Evolutionary conservation across 1,284 basidiomycete species (phyloP).

Genomic region (Rhodotorula sp.): DNA sequence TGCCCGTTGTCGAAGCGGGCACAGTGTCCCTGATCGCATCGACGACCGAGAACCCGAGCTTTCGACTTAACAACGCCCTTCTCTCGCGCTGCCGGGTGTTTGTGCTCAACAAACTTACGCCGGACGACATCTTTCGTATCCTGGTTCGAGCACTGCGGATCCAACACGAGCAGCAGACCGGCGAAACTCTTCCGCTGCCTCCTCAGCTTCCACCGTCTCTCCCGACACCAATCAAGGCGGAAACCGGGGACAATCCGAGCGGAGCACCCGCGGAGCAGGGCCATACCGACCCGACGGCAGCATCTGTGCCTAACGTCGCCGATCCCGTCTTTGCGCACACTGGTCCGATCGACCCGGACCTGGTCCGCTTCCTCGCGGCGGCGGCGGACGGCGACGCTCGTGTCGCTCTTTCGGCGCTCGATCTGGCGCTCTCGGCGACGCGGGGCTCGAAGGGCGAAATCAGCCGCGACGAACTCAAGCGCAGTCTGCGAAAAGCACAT

Average conservation of each 20-base stretch:
- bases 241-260: not conserved
- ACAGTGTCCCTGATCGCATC: constrained; percentile 74
- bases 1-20: constrained; percentile 76
- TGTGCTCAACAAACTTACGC: constrained; percentile 61
- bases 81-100: constrained; percentile 54
- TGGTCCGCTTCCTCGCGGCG: constrained; percentile 58
- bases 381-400: constrained; percentile 68
- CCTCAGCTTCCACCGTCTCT: too few species aligned
- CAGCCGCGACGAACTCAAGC: constrained; percentile 49
- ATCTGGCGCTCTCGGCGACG: constrained; percentile 55
- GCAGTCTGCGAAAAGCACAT: constrained; percentile 46
- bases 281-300: constrained; percentile 18
- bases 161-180: constrained; percentile 41
- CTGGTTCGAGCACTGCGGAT: constrained; percentile 56
- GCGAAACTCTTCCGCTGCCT: not conserved
- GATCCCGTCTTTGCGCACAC: constrained; percentile 40
- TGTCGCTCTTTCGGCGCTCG: constrained; percentile 63
- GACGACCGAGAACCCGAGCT: constrained; percentile 90
- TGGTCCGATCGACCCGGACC: constrained; percentile 17
- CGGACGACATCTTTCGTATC: constrained; percentile 60
- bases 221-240: not conserved
- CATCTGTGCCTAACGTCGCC: constrained; percentile 14
- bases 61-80: constrained; percentile 53
- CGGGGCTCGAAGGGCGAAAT: constrained; percentile 10
- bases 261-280: not conserved